Evolutionary conservation across 345 rosid species (phyloP).

Genomic region (Eucalyptus tenuipes): DNA sequence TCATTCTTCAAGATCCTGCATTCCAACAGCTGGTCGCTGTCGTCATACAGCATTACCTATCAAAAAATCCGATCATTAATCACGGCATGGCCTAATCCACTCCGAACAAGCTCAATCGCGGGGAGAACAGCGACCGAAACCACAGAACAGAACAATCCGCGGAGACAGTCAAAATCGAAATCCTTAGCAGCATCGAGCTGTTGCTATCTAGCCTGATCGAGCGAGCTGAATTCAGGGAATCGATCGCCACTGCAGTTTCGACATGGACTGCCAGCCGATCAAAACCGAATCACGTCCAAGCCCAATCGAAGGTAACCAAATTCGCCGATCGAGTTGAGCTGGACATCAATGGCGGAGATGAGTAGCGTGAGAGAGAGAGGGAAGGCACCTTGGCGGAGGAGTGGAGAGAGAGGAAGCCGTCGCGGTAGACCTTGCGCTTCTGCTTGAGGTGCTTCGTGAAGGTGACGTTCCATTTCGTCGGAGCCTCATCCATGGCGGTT

Average conservation of each 20-base stretch:
- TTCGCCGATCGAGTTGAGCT: neutral
- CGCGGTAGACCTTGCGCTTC: slow-evolving; percentile 72
- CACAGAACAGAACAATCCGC: neutral
- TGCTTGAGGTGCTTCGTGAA: slow-evolving; percentile 79
- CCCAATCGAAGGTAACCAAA: neutral
- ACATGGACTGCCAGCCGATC: neutral
- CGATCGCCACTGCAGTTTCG: neutral
- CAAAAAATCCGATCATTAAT: neutral
- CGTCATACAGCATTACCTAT: slow-evolving; percentile 73
- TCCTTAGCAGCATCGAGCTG: neutral
- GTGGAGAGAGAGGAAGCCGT: slow-evolving; percentile 57
- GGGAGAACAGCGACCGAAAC: neutral
- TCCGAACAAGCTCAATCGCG: neutral
- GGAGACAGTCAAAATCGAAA: neutral
- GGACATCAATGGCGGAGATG: neutral
- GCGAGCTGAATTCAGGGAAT: neutral
- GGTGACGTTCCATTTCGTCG: slow-evolving; percentile 59
- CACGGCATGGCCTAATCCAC: neutral
- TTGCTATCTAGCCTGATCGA: neutral
- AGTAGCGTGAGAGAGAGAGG: neutral
- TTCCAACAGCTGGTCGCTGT: slow-evolving; percentile 53
- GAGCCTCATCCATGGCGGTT: neutral
- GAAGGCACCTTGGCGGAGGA: slow-evolving; percentile 36
- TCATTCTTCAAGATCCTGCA: slow-evolving; percentile 53
- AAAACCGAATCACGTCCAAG: neutral